phyloP scores from a whole-genome alignment of 1,284 basidiomycete genomes.

The Somion occarium region DNA sequence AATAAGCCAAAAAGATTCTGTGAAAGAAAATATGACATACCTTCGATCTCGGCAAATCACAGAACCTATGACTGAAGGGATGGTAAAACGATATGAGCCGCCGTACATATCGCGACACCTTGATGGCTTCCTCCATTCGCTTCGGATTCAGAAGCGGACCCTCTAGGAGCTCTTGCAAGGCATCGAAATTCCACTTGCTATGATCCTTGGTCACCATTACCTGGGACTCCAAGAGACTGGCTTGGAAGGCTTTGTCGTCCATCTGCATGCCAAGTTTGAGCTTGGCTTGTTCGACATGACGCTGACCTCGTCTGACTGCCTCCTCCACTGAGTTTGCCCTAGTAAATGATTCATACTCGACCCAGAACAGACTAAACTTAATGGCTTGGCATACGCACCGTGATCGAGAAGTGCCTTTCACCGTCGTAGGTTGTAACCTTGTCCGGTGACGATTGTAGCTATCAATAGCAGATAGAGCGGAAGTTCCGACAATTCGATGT shows the following conservation, averaged over 20 bases:
- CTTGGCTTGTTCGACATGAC: slow-evolving; percentile 88
- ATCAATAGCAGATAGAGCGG: slow-evolving; percentile 85
- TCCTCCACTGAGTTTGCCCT: slow-evolving; percentile 89
- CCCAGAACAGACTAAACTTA: background rate
- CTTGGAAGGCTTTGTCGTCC: slow-evolving; percentile 88
- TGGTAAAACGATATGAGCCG: slow-evolving; percentile 91
- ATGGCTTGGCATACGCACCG: slow-evolving; percentile 36
- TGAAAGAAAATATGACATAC: slow-evolving; percentile 32
- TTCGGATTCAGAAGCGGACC: slow-evolving; percentile 90
- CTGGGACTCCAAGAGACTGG: slow-evolving; percentile 79
- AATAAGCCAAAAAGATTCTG: background rate
- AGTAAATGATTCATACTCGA: slow-evolving; percentile 1
- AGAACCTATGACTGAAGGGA: slow-evolving; percentile 85
- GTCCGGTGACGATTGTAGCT: slow-evolving; percentile 85
- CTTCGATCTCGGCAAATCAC: slow-evolving; percentile 72
- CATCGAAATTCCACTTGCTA: slow-evolving; percentile 90
- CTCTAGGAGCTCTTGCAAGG: slow-evolving; percentile 85
- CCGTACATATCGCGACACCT: slow-evolving; percentile 83
- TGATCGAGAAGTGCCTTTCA: slow-evolving; percentile 51
- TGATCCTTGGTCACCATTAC: slow-evolving; percentile 87
- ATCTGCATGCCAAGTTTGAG: slow-evolving; percentile 88
- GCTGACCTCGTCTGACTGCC: slow-evolving; percentile 80
- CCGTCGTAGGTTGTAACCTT: slow-evolving; percentile 50
- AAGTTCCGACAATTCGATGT: slow-evolving; percentile 79
- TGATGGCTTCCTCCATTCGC: slow-evolving; percentile 94